A percentile compares a stretch with the other conserved stretches of the same genome.
Conservation (phyloP, 23 red algal species). For the Gracilariopsis chorda region DNA sequence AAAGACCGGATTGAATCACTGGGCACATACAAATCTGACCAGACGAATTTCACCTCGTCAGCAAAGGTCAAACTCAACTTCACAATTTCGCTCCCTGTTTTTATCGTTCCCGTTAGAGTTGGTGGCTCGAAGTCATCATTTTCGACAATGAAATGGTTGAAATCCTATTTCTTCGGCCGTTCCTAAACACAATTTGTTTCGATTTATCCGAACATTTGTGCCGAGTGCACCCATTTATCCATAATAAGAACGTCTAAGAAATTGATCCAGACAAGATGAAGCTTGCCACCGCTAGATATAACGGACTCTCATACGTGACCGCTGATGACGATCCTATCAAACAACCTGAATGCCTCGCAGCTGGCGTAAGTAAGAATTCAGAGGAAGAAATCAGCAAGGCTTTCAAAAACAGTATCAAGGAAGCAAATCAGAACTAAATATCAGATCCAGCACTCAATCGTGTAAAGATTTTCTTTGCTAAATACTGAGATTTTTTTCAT, state of each 20-base stretch:
- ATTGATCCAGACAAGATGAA: background rate
- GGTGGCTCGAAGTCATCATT: background rate
- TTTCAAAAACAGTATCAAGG: too few species aligned
- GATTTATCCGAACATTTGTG: background rate
- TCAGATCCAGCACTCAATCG: too few species aligned
- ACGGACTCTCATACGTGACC: background rate
- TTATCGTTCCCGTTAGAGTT: background rate
- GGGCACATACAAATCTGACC: background rate
- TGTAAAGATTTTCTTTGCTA: too few species aligned
- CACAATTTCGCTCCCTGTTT: background rate
- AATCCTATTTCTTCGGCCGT: background rate
- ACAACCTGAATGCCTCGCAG: background rate
- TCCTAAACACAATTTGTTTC: conserved; percentile 6
- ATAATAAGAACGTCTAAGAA: background rate
- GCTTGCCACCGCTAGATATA: background rate
- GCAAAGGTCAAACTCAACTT: background rate
- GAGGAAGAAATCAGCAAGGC: too few species aligned
- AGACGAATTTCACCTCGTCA: background rate
- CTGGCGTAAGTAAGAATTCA: background rate
- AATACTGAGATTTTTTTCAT: too few species aligned
- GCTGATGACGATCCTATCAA: background rate
- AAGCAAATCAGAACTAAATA: too few species aligned
- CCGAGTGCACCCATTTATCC: background rate
- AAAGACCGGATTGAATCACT: background rate
- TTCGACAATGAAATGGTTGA: background rate